Evolutionary conservation across 2,329 filamentous ascomycete species (phyloP).

Genomic region (Clarireedia paspali): DNA sequence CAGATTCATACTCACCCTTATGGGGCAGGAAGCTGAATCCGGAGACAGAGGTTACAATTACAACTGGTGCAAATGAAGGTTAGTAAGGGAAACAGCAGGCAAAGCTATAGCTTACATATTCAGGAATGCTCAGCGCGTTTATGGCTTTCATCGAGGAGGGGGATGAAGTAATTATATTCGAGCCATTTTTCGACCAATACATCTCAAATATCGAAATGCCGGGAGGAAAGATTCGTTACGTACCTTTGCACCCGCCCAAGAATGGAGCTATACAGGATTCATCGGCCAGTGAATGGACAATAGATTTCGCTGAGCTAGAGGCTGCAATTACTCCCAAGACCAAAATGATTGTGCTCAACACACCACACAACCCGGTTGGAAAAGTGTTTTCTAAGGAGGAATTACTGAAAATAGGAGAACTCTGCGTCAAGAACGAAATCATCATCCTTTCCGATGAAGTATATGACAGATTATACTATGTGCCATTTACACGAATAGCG

Average conservation of each 20-base stretch:
- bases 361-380: constrained; percentile 86
- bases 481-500: constrained; percentile 86
- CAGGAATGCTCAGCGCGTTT: constrained; percentile 88
- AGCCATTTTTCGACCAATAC: constrained; percentile 99
- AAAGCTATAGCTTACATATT: constrained; percentile 8
- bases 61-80: constrained; percentile 81
- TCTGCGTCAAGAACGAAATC: constrained; percentile 88
- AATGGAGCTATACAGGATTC: constrained; percentile 73
- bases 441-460: constrained; percentile 91
- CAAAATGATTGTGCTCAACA: constrained; percentile 93
- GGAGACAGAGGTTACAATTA: constrained; percentile 90
- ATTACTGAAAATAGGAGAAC: constrained; percentile 72
- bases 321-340: constrained; percentile 76
- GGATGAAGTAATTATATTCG: constrained; percentile 96
- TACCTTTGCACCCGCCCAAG: constrained; percentile 83
- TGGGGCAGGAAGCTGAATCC: constrained; percentile 79
- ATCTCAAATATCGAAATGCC: constrained; percentile 99
- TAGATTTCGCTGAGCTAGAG: constrained; percentile 79
- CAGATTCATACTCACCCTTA: constrained; percentile 82
- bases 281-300: constrained; percentile 78
- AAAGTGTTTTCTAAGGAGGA: constrained; percentile 88
- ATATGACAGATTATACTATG: constrained; percentile 92
- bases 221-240: constrained; percentile 88
- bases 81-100: constrained; percentile 7
- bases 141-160: constrained; percentile 95